phyloP scores from a whole-genome alignment of 1,139 yeast genomes.

The Sugiyamaella neomexicana region DNA sequence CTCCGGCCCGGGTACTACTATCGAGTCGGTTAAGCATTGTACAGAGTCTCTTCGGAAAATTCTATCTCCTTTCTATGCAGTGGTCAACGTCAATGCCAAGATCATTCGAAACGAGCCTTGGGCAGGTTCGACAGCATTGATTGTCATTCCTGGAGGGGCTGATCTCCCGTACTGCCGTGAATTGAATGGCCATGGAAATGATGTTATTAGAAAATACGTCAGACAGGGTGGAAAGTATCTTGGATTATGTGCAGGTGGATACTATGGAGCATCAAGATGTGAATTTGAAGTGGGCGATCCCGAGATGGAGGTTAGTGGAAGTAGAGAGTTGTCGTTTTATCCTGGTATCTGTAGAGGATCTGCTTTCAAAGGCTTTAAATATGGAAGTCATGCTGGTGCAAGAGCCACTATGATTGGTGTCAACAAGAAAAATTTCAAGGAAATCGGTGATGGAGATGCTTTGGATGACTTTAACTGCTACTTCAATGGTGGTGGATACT shows the following conservation, averaged over 20 bases:
- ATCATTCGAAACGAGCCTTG: constrained; percentile 82
- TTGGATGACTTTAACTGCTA: constrained; percentile 44
- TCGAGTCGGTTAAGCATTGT: constrained; percentile 83
- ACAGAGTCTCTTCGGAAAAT: constrained; percentile 69
- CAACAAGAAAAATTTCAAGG: constrained; percentile 25
- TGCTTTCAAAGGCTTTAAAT: constrained; percentile 76
- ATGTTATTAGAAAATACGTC: constrained; percentile 61
- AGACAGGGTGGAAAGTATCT: constrained; percentile 75
- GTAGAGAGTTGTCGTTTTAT: constrained; percentile 74
- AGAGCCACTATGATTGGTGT: constrained; percentile 54
- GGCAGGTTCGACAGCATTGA: constrained; percentile 71
- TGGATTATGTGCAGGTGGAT: constrained; percentile 98
- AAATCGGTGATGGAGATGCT: constrained; percentile 29
- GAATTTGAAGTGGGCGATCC: constrained; percentile 82
- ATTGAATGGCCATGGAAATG: constrained; percentile 69
- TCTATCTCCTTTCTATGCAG: constrained; percentile 89
- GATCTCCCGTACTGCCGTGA: constrained; percentile 79
- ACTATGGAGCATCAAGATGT: constrained; percentile 70
- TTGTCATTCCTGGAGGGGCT: constrained; percentile 96
- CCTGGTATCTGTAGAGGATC: constrained; percentile 85
- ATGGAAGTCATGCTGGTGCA: constrained; percentile 76
- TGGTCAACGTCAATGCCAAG: constrained; percentile 63
- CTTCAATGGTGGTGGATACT: constrained; percentile 88
- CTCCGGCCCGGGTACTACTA: constrained; percentile 79
- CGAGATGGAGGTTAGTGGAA: constrained; percentile 75